Evolutionary conservation across 768 basidiomycete genomes (phyloP).

Genomic region (Leucocoprinus birnbaumii): DNA sequence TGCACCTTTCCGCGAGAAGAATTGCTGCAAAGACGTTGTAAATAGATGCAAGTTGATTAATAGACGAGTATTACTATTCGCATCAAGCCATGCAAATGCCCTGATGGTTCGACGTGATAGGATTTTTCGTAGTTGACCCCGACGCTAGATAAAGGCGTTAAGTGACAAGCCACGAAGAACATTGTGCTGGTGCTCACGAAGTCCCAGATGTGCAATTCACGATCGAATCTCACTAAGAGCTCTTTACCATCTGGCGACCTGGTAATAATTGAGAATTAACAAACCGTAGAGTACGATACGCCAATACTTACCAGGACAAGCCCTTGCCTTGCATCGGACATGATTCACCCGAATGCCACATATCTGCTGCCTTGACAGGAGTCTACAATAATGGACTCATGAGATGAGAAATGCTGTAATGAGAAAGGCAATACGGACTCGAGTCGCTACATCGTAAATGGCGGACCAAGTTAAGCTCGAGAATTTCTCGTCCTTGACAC

Average conservation of each 20-base stretch:
- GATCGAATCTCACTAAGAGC: not conserved
- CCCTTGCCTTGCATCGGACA: not conserved
- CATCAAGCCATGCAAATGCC: constrained; percentile 6
- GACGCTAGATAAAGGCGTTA: not conserved
- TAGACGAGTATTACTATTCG: not conserved
- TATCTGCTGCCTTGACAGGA: not conserved
- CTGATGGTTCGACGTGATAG: not conserved
- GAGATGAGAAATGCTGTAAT: not conserved
- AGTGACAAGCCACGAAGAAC: not conserved
- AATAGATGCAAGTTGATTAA: not conserved
- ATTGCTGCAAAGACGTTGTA: not conserved
- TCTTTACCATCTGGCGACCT: constrained; percentile 8
- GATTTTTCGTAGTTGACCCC: not conserved
- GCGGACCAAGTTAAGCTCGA: not conserved
- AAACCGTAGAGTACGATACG: not conserved
- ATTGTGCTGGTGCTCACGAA: not conserved
- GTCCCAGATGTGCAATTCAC: constrained; percentile 7
- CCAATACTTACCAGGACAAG: not conserved
- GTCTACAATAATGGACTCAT: not conserved
- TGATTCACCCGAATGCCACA: constrained; percentile 1
- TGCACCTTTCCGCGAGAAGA: not conserved
- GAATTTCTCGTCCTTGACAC: constrained; percentile 2
- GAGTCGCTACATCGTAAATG: not conserved
- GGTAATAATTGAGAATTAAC: too few species aligned
- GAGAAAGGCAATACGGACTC: not conserved